These are phyloP conservation scores for Kwoniella shivajii DNA, from an alignment of 1,284 basidiomycete genomes.

Conservation along the genomic window DNA sequence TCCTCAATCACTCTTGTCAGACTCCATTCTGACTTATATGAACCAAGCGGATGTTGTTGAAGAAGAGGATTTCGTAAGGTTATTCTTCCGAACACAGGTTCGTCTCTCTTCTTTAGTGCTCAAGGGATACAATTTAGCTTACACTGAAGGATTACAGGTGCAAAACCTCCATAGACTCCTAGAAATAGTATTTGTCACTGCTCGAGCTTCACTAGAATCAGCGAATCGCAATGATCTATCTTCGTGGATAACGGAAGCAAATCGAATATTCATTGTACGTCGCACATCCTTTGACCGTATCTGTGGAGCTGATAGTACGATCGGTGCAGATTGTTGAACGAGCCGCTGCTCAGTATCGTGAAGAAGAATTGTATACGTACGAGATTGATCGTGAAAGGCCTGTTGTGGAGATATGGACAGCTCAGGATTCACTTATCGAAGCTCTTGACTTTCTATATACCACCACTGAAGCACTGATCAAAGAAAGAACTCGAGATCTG, in stretches of 20 bases:
- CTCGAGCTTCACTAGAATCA: slow-evolving; percentile 26
- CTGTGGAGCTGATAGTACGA: background rate
- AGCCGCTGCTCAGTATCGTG: slow-evolving; percentile 72
- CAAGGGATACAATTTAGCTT: no score
- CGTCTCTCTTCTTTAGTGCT: slow-evolving; percentile 11
- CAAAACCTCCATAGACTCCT: slow-evolving; percentile 49
- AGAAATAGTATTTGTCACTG: slow-evolving; percentile 41
- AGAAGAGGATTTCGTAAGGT: slow-evolving; percentile 75
- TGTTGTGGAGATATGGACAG: slow-evolving; percentile 80
- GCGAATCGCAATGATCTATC: slow-evolving; percentile 48
- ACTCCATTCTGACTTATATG: slow-evolving; percentile 52
- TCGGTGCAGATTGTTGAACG: slow-evolving; percentile 65
- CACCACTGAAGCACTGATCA: slow-evolving; percentile 61
- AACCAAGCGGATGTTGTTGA: slow-evolving; percentile 43
- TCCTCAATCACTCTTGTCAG: slow-evolving; percentile 51
- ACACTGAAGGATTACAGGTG: no score
- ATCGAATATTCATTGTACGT: slow-evolving; percentile 69
- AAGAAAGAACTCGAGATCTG: slow-evolving; percentile 56
- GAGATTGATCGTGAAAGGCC: slow-evolving; percentile 65
- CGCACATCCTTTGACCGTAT: background rate
- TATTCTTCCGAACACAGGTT: slow-evolving; percentile 79
- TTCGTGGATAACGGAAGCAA: slow-evolving; percentile 67
- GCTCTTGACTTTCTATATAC: slow-evolving; percentile 73
- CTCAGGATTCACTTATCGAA: slow-evolving; percentile 66
- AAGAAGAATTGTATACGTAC: slow-evolving; percentile 71